Percentiles rank a stretch among this genome's conserved stretches.
Conservation (phyloP, 495 filamentous ascomycete species). For the Hypoxylon lenormandii region DNA sequence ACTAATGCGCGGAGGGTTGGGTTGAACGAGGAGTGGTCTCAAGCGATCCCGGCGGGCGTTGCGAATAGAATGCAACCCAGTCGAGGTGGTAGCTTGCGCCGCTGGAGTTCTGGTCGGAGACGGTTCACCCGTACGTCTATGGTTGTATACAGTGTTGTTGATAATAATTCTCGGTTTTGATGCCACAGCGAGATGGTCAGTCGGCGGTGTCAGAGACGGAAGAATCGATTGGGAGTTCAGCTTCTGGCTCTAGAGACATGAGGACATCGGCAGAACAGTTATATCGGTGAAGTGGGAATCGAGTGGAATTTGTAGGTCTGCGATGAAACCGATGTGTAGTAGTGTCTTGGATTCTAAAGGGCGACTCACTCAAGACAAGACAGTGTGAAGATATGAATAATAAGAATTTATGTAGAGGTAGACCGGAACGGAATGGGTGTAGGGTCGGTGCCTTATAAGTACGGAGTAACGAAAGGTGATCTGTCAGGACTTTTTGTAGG, state of each 20-base stretch:
- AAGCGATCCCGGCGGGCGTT: conserved; percentile 32
- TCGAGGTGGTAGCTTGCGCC: conserved; percentile 18
- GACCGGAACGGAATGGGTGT: conserved; percentile 20
- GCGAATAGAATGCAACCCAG: conserved; percentile 29
- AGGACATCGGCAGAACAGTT: conserved; percentile 50
- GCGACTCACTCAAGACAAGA: conserved; percentile 10
- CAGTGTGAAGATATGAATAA: neutral
- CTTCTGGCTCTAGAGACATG: conserved; percentile 59
- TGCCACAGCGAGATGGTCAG: conserved; percentile 50
- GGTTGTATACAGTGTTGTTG: conserved; percentile 49
- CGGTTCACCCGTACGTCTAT: conserved; percentile 34
- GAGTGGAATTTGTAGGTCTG: conserved; percentile 38
- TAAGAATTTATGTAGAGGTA: conserved; percentile 26
- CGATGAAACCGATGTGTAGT: conserved; percentile 29
- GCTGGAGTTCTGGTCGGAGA: conserved; percentile 33
- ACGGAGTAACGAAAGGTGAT: conserved; percentile 44
- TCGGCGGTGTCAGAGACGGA: conserved; percentile 60
- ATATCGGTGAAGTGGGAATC: conserved; percentile 21
- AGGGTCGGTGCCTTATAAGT: conserved; percentile 44
- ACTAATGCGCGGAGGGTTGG: conserved; percentile 43
- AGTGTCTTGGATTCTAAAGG: conserved; percentile 22
- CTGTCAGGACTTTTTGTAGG: conserved; percentile 44
- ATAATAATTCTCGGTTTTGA: conserved; percentile 48
- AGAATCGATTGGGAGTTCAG: conserved; percentile 50
- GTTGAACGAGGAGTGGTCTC: conserved; percentile 39